phyloP scores from a whole-genome alignment of 2,329 filamentous ascomycete species.

The Biscogniauxia marginata region DNA sequence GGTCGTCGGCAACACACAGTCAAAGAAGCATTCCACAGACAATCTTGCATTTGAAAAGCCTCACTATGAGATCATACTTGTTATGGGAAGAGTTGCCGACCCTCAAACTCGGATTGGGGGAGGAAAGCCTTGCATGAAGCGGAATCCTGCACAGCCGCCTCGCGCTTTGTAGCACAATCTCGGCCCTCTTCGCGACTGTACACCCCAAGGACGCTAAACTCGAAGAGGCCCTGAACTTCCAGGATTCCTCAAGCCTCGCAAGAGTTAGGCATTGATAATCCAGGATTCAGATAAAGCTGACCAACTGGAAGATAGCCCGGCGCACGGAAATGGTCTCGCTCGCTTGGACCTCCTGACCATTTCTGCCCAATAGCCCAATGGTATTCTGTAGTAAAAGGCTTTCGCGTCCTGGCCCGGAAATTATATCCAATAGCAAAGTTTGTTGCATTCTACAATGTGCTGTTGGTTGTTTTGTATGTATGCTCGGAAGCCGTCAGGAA shows the following conservation, averaged over 20 bases:
- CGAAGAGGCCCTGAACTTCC: conserved; percentile 22
- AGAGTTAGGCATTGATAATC: conserved; percentile 31
- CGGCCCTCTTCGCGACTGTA: conserved; percentile 20
- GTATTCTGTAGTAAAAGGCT: conserved; percentile 22
- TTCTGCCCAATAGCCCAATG: conserved; percentile 42
- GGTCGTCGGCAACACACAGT: conserved; percentile 20
- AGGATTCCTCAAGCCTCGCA: conserved; percentile 27
- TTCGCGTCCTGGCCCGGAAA: conserved; percentile 32
- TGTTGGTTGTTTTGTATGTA: conserved; percentile 31
- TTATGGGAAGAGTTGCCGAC: conserved; percentile 29
- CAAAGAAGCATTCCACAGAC: conserved; percentile 19
- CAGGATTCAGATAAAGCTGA: conserved; percentile 35
- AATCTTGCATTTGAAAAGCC: conserved; percentile 22
- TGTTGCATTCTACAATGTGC: conserved; percentile 20
- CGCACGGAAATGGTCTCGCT: conserved; percentile 34
- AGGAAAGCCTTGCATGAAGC: conserved; percentile 27
- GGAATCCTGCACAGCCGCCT: conserved; percentile 29
- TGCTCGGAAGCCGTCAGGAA: background rate
- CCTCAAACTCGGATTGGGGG: conserved; percentile 18
- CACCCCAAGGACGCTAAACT: conserved; percentile 24
- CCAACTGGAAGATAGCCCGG: conserved; percentile 47
- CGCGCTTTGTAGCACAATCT: conserved; percentile 30
- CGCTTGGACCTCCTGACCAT: conserved; percentile 40
- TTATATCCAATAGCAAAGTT: conserved; percentile 37
- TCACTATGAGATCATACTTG: conserved; percentile 23